Percentiles rank a stretch among this genome's conserved stretches.
Conservation (phyloP, 257 asterid genomes). For the Capsicum baccatum region DNA sequence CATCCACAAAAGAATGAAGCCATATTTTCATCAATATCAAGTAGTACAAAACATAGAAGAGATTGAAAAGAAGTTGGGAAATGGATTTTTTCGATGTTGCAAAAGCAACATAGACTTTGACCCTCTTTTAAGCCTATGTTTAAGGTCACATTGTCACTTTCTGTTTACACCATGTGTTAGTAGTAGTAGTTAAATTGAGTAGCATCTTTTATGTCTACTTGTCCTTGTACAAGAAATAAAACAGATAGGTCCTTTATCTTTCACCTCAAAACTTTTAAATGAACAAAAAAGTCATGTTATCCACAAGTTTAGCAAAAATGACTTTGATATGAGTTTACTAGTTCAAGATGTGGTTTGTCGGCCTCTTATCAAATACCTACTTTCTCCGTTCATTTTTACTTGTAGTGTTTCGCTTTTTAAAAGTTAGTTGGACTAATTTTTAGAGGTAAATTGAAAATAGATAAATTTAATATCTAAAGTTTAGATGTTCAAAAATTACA, state of each 20-base stretch:
- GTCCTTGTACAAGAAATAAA: not conserved
- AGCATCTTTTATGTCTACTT: slow-evolving; percentile 21
- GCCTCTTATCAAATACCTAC: not conserved
- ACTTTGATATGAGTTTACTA: not conserved
- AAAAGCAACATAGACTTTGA: not conserved
- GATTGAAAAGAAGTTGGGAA: slow-evolving; percentile 22
- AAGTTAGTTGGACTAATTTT: too few relatives aligned
- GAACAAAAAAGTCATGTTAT: not conserved
- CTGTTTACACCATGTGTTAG: not conserved
- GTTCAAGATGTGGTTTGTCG: not conserved
- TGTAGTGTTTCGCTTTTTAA: too few relatives aligned
- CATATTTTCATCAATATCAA: not conserved
- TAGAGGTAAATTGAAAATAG: too few relatives aligned
- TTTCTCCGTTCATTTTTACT: too few relatives aligned
- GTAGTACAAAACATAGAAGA: not conserved
- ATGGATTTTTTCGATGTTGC: not conserved
- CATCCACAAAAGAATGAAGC: not conserved
- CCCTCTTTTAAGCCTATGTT: not conserved
- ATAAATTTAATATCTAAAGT: too few relatives aligned
- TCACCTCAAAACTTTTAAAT: slow-evolving; percentile 15
- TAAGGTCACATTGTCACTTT: slow-evolving; percentile 18
- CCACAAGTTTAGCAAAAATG: not conserved
- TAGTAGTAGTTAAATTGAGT: not conserved
- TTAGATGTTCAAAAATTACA: too few relatives aligned
- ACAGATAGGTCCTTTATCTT: slow-evolving; percentile 12